These are phyloP conservation scores for Pulveroboletus sp. DNA, from an alignment of 768 basidiomycete species.

Conservation along the genomic window DNA sequence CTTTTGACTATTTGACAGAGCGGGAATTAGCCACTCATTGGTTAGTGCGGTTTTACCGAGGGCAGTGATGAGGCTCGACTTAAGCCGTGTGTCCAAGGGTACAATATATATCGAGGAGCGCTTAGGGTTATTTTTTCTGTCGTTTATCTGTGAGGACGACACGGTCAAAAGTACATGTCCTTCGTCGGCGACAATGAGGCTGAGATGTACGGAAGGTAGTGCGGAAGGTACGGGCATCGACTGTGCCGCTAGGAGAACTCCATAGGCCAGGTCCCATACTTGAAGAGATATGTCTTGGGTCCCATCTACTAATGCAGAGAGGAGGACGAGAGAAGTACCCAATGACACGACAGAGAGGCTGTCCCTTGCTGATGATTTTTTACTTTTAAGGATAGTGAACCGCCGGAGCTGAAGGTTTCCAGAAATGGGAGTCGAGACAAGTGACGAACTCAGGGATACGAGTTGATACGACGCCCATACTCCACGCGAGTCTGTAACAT, in stretches of 20 bases:
- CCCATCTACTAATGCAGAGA: constrained; percentile 38
- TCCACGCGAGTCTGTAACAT: constrained; percentile 39
- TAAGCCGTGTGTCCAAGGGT: constrained; percentile 47
- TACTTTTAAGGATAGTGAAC: constrained; percentile 9
- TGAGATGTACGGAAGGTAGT: constrained; percentile 27
- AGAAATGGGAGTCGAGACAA: constrained; percentile 19
- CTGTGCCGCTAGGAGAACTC: constrained; percentile 55
- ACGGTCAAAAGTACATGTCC: constrained; percentile 51
- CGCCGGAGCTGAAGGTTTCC: constrained; percentile 21
- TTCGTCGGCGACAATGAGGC: constrained; percentile 32
- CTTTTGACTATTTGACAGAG: constrained; percentile 9
- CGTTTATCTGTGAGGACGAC: constrained; percentile 29
- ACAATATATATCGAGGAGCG: constrained; percentile 57
- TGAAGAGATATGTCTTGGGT: constrained; percentile 47
- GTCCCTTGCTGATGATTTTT: constrained; percentile 7
- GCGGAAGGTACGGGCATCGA: constrained; percentile 46
- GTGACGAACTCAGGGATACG: constrained; percentile 21
- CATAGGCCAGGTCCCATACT: constrained; percentile 68
- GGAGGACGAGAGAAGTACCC: constrained; percentile 53
- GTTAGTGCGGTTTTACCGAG: constrained; percentile 48
- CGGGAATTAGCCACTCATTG: constrained; percentile 40
- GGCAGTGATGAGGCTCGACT: constrained; percentile 60
- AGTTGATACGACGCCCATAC: constrained; percentile 39
- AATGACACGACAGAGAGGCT: constrained; percentile 43
- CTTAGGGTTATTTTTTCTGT: constrained; percentile 7